phyloP scores from a whole-genome alignment of 768 basidiomycete genomes.

The Termitomyces bulborhizus region DNA sequence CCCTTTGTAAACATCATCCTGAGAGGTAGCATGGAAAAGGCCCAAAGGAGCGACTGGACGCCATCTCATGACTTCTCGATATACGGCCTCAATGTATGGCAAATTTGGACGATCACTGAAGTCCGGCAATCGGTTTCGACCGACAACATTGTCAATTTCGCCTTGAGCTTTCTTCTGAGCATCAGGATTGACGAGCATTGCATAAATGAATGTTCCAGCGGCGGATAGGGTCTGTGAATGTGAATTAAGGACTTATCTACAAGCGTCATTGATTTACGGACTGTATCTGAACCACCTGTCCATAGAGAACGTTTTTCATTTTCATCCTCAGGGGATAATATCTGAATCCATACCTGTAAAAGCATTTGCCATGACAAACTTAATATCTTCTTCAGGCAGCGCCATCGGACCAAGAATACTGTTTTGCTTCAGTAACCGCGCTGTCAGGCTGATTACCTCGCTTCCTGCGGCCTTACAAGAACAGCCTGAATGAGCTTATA shows the following conservation, averaged over 20 bases:
- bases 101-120: constrained; percentile 28
- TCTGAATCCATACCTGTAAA: constrained; percentile 5
- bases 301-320: not conserved
- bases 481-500: too few species aligned
- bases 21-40: not conserved
- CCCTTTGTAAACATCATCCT: constrained; percentile 8
- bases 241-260: not conserved
- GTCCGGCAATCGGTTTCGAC: constrained; percentile 29
- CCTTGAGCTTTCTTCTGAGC: constrained; percentile 11
- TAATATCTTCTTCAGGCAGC: constrained; percentile 8
- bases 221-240: constrained; percentile 4
- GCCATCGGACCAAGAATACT: not conserved
- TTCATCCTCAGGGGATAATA: not conserved
- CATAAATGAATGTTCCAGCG: constrained; percentile 14
- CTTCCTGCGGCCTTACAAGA: constrained; percentile 1
- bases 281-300: constrained; percentile 11
- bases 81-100: constrained; percentile 33
- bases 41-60: constrained; percentile 1
- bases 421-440: constrained; percentile 3
- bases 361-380: constrained; percentile 6
- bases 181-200: constrained; percentile 16
- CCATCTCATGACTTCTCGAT: constrained; percentile 34
- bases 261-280: not conserved
- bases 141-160: constrained; percentile 29
- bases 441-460: constrained; percentile 2